Conservation (phyloP, 495 filamentous ascomycete genomes). For the Cryomyces antarcticus region DNA sequence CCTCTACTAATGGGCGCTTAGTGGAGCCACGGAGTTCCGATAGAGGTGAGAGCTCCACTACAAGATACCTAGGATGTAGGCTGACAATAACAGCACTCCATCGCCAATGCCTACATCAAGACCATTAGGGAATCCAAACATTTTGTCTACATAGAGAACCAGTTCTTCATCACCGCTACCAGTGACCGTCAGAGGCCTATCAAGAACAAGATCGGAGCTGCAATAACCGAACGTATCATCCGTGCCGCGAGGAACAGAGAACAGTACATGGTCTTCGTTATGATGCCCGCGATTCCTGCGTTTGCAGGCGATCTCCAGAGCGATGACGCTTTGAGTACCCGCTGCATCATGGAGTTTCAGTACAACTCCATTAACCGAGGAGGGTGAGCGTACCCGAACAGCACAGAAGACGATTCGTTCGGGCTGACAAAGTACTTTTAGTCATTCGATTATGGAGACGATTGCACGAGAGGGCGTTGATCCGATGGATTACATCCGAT, state of each 20-base stretch:
- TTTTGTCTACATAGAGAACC: slow-evolving; percentile 90
- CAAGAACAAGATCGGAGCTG: slow-evolving; percentile 67
- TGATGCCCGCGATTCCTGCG: slow-evolving; percentile 74
- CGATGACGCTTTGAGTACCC: slow-evolving; percentile 62
- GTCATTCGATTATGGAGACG: slow-evolving; percentile 63
- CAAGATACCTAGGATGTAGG: not conserved
- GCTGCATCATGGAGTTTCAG: slow-evolving; percentile 93
- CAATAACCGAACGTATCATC: slow-evolving; percentile 74
- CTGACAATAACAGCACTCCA: slow-evolving; percentile 42
- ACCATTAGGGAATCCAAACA: slow-evolving; percentile 63
- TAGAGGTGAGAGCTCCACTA: slow-evolving; percentile 17
- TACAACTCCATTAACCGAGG: slow-evolving; percentile 81
- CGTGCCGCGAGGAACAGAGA: slow-evolving; percentile 51
- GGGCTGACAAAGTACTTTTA: not conserved
- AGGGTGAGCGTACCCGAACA: slow-evolving; percentile 32
- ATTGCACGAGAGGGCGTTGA: slow-evolving; percentile 52
- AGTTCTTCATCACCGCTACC: slow-evolving; percentile 94
- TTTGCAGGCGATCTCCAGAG: slow-evolving; percentile 77
- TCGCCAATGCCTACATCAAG: slow-evolving; percentile 72
- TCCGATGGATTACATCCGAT: slow-evolving; percentile 65
- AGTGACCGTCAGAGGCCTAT: slow-evolving; percentile 56
- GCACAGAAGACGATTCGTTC: slow-evolving; percentile 53
- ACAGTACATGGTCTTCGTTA: slow-evolving; percentile 65
- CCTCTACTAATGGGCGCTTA: slow-evolving; percentile 7
- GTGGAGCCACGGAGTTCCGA: slow-evolving; percentile 48